Conservation (phyloP, 2,329 filamentous ascomycete genomes). For the Fusarium sp. region DNA sequence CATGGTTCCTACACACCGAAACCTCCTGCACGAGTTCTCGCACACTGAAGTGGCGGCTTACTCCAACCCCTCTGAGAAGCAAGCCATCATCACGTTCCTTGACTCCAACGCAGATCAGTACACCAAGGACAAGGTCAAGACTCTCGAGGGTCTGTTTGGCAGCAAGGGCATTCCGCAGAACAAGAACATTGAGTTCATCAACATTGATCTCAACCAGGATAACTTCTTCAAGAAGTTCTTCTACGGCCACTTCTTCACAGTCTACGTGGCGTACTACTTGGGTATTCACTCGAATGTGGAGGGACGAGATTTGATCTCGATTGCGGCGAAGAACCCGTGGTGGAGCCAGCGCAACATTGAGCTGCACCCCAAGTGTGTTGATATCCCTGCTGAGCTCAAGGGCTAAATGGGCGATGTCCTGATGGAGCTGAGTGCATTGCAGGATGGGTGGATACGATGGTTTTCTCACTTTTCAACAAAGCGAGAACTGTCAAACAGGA, state of each 20-base stretch:
- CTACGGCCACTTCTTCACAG: neutral
- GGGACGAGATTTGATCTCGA: neutral
- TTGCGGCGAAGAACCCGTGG: neutral
- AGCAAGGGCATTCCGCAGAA: neutral
- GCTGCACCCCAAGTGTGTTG: constrained; percentile 3
- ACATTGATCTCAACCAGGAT: neutral
- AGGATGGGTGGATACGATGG: neutral
- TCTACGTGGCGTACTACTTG: neutral
- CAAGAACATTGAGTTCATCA: neutral
- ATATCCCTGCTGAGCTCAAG: neutral
- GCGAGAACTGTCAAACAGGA: neutral
- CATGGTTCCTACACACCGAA: neutral
- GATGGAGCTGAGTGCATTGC: neutral
- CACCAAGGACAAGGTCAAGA: neutral
- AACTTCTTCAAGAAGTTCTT: neutral
- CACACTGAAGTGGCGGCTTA: neutral
- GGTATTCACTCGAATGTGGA: neutral
- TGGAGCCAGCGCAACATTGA: constrained; percentile 7
- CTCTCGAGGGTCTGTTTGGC: neutral
- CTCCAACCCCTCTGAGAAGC: neutral
- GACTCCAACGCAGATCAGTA: neutral
- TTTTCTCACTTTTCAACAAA: neutral
- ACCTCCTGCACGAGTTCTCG: neutral
- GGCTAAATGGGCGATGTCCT: neutral
- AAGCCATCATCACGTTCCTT: neutral